Base-by-base conservation (phyloP, 2,329 filamentous ascomycete species). In the Pseudogymnoascus sp. region DNA sequence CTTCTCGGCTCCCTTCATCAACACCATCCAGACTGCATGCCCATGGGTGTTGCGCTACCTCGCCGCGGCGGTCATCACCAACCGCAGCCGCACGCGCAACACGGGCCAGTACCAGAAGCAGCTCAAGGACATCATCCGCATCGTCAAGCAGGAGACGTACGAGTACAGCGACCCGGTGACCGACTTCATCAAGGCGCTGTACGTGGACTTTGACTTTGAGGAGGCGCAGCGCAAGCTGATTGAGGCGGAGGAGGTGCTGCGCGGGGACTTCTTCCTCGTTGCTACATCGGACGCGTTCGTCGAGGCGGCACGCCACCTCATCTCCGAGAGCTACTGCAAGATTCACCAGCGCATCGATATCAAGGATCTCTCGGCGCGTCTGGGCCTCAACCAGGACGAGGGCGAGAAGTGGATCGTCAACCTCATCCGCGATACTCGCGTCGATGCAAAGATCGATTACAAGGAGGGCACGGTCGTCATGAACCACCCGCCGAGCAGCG, bases 391-490 rank as follows among this genome's bases (percentile, higher is more conserved):
- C 74, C 87, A 92, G 71, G 91, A 96, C 73, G 94, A 97, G 72
- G 94, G 94, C 71, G 94, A 99, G 85, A 99, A 99, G 82, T 99
- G 94, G 94, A 99, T 99, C 72, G 94, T 99, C 70, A 99, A 99
- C 81, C 84, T 99, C 66, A 99, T 99, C 78, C 88, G 94, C 66
- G 94, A 99, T 78, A 99, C 94, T 24, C 85, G 92, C 65, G 89
- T 99, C 66, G 94, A 99, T 73, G 94, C 94, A 71, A 99, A 99
- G 85, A 97, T 97, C 74, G 94, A 99, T 79, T 97, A 96, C 80
- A 91, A 97, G 81, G 90, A 96, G 78, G 94, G 94, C 73, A 97
- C 94, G 61, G 94, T 99, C 60, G 86, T 97, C 69, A 99, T 99
- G 93, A 97, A 99, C 81, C 94, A 99, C 79, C 94, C 93, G 59